Evolutionary conservation across 192 early-diverging fungal species (phyloP).

Genomic region (Helicostylum pulchrum): DNA sequence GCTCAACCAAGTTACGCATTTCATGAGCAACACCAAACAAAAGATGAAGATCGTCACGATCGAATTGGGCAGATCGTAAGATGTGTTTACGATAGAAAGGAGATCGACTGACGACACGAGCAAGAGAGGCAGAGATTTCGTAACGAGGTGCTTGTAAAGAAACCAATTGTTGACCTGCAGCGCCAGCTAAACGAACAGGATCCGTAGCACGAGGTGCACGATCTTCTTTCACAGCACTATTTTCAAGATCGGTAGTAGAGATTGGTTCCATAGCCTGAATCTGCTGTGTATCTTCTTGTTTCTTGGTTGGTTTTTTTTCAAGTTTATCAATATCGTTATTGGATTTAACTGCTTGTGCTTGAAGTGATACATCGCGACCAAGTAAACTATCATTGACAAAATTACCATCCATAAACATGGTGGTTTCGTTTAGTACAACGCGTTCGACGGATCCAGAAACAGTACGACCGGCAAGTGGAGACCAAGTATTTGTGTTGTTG

Average conservation of each 20-base stretch:
- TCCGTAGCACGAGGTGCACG: not conserved
- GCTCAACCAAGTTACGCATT: constrained; percentile 92
- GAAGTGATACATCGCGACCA: constrained; percentile 48
- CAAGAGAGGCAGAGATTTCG: constrained; percentile 34
- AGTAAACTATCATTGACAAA: constrained; percentile 39
- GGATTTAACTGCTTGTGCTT: constrained; percentile 34
- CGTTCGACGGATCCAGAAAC: constrained; percentile 79
- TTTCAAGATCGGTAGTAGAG: constrained; percentile 1
- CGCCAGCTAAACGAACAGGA: constrained; percentile 21
- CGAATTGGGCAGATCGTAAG: constrained; percentile 86
- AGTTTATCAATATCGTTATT: not conserved
- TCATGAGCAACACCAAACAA: constrained; percentile 96
- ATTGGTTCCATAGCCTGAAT: not conserved
- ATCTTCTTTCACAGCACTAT: constrained; percentile 18
- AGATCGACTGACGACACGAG: constrained; percentile 60
- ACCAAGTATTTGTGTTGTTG: constrained; percentile 42
- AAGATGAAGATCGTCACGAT: constrained; percentile 88
- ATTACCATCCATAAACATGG: constrained; percentile 82
- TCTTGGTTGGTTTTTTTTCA: not conserved
- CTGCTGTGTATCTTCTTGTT: not conserved
- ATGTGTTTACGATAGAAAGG: constrained; percentile 96
- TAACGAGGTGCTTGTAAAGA: constrained; percentile 13
- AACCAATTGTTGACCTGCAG: constrained; percentile 19
- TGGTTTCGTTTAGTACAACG: constrained; percentile 84
- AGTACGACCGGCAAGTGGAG: constrained; percentile 58